phyloP scores from a whole-genome alignment of 345 rosid genomes.

The Salix viminalis region DNA sequence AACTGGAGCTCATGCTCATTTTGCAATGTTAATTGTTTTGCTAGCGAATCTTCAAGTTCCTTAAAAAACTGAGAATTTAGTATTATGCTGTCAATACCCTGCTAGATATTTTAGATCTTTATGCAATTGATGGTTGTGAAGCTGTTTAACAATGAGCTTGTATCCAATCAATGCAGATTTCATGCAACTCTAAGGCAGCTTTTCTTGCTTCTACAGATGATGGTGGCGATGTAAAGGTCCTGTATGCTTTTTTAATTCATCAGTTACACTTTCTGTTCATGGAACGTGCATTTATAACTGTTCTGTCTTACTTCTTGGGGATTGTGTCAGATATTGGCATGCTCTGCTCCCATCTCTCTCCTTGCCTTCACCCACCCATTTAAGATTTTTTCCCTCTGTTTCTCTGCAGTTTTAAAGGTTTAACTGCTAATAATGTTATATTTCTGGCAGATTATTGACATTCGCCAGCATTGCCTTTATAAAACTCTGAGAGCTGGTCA shows the following conservation, averaged over 20 bases:
- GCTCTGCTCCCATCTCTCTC: too few species aligned
- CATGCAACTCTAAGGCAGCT: conserved; percentile 60
- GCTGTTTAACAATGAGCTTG: background rate
- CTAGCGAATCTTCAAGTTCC: too few species aligned
- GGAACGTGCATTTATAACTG: background rate
- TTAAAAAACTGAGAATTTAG: too few species aligned
- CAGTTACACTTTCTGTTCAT: background rate
- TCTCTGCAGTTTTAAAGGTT: background rate
- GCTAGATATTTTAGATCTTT: too few species aligned
- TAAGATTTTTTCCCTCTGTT: background rate
- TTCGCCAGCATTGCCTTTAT: conserved; percentile 59
- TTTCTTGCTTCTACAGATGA: conserved; percentile 91
- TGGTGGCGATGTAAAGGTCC: conserved; percentile 79
- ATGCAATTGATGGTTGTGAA: too few species aligned
- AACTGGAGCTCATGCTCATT: too few species aligned
- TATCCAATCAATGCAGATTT: conserved; percentile 39
- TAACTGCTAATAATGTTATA: conserved; percentile 11
- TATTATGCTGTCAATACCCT: too few species aligned
- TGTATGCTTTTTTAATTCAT: background rate
- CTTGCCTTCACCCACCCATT: background rate
- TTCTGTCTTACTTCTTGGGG: background rate
- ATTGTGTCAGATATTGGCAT: background rate
- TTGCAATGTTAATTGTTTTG: too few species aligned
- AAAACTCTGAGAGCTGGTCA: conserved; percentile 88
- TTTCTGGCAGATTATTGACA: conserved; percentile 65